A percentile compares a stretch with the other conserved stretches of the same genome.
Evolutionary conservation across 306 rosid genomes (phyloP).

Genomic region (Rosa multiflora): DNA sequence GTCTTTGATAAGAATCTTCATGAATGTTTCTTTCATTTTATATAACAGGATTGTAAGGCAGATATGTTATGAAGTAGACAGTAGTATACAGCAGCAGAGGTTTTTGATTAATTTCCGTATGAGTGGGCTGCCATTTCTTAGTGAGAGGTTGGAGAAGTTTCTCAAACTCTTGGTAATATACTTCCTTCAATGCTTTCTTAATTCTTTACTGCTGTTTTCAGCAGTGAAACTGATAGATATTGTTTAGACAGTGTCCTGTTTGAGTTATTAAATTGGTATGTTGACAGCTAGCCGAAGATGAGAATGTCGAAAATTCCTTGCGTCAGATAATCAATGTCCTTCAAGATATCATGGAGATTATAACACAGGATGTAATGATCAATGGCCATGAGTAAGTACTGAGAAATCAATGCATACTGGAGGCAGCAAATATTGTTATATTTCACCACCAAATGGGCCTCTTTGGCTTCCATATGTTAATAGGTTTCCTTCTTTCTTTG

Average conservation of each 20-base stretch:
- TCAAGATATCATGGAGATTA: constrained; percentile 92
- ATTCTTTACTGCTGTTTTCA: constrained; percentile 11
- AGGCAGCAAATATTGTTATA: constrained; percentile 2
- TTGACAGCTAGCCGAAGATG: constrained; percentile 56
- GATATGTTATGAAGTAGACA: constrained; percentile 47
- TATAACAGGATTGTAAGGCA: constrained; percentile 48
- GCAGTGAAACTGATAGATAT: neutral
- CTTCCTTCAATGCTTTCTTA: constrained; percentile 7
- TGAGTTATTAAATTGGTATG: constrained; percentile 19
- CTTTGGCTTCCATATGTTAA: constrained; percentile 22
- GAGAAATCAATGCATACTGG: constrained; percentile 11
- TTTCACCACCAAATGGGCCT: constrained; percentile 14
- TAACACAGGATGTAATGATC: constrained; percentile 81
- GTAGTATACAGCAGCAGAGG: constrained; percentile 18
- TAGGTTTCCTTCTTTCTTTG: constrained; percentile 31
- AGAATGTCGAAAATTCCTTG: constrained; percentile 24
- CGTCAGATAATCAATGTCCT: constrained; percentile 80
- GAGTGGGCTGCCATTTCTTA: constrained; percentile 79
- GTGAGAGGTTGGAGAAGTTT: constrained; percentile 84
- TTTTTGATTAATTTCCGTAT: constrained; percentile 68
- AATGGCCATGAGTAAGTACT: constrained; percentile 63
- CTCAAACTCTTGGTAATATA: constrained; percentile 63
- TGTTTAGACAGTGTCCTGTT: constrained; percentile 20
- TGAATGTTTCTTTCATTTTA: constrained; percentile 27
- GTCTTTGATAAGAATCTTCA: neutral